These are phyloP conservation scores for Dorcoceras hygrometricum DNA, from an alignment of 257 asterid species.

Conservation along the genomic window DNA sequence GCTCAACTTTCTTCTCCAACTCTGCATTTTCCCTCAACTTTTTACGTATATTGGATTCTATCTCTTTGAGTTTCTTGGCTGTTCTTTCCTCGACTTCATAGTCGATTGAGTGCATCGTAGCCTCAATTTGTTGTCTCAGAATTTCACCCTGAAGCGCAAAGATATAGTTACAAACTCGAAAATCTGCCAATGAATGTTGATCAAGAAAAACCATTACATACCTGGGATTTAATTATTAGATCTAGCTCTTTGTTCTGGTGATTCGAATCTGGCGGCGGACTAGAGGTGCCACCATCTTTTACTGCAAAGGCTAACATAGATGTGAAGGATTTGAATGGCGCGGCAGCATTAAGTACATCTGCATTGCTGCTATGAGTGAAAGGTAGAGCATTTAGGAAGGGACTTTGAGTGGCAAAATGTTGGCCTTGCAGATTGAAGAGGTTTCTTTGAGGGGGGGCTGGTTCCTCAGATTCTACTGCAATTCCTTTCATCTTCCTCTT, in stretches of 20 bases:
- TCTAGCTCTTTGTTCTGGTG: conserved; percentile 17
- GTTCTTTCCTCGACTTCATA: conserved; percentile 23
- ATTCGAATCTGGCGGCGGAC: not conserved
- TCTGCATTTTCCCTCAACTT: not conserved
- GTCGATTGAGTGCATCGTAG: not conserved
- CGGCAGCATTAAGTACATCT: conserved; percentile 16
- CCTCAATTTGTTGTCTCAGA: conserved; percentile 22
- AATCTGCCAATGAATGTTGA: not conserved
- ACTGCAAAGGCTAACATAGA: conserved; percentile 20
- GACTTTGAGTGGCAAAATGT: not conserved
- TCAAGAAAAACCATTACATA: not conserved
- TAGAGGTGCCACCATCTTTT: conserved; percentile 6
- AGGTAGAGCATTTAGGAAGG: not conserved
- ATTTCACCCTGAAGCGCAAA: conserved; percentile 29
- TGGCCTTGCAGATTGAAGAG: conserved; percentile 10
- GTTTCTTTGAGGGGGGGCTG: not conserved
- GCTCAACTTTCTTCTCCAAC: conserved; percentile 11
- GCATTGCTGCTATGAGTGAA: not conserved
- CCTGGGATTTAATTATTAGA: conserved; percentile 28
- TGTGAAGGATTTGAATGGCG: conserved; percentile 25
- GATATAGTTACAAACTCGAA: not conserved
- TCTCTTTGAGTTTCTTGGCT: conserved; percentile 27
- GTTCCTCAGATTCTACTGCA: conserved; percentile 1
- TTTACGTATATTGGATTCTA: not conserved
- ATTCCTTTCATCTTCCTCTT: conserved; percentile 42